Evolutionary conservation across 2,329 filamentous ascomycete genomes (phyloP), one percentile per base, ranked within the genome.

Genomic region (Cladosporium sp.): DNA sequence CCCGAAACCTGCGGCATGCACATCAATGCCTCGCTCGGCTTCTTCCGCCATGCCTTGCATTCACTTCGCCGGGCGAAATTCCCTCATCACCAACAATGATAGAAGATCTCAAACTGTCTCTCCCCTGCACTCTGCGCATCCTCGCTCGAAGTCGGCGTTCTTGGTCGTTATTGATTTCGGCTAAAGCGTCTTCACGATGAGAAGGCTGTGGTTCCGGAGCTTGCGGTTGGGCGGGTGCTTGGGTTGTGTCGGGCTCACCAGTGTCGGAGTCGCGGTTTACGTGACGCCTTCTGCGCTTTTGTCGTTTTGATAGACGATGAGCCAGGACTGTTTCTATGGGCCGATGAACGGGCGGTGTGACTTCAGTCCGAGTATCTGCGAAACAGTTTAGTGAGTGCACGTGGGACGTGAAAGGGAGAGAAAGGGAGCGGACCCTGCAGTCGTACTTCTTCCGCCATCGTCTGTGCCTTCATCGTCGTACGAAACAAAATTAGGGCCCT

Each of bases 341-440:
- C 16, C 42, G 11, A 13, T 33, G 7, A 49, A 19, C 3, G 41
- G 42, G 15, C 39, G 43, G 16, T 30, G 41, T 22, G 45, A 32
- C 35, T 52, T 58, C 43, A 55, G 38, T 38, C 43, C 40, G 49
- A 54, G 42, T 55, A 56, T 42, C 53, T 59, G 50, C 19, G 43
- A 15, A 6, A 20, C 7, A 15, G 1, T 39, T 58, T 49, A 59
- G 55, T 30, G 25, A n/a, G 39, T 42, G 32, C 25, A 9, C 22
- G 9, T 27, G 22, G 9, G 9, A 27, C 5, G 22, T 5, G 22
- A 27, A 27, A 27, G 36, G 32, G 27, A 50, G 41, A 38, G 48
- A 51, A 38, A 46, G 49, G 43, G 32, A 49, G 50, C 57, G 54
- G 53, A 61, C 59, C 60, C 59, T 53, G 51, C 53, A 20, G 50